Evolutionary conservation across 257 asterid species (phyloP).

Genomic region (Oldenlandia corymbosa): DNA sequence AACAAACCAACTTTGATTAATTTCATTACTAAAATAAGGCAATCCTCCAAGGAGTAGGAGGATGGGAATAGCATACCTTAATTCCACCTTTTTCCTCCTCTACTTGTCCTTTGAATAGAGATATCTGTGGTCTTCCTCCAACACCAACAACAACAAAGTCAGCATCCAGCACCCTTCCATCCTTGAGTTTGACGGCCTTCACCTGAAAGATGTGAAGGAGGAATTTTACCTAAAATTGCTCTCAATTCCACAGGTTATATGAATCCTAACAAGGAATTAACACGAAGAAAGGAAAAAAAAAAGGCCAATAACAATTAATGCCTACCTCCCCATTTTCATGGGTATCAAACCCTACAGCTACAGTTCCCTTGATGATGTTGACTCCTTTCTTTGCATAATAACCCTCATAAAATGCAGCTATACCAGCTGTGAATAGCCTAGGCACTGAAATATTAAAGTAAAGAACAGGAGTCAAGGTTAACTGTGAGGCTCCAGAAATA

Average conservation of each 20-base stretch:
- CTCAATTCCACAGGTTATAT: constrained; percentile 8
- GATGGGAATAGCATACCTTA: constrained; percentile 51
- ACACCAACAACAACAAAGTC: constrained; percentile 96
- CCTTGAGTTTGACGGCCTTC: constrained; percentile 78
- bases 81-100: constrained; percentile 92
- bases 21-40: no score
- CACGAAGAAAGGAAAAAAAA: not conserved
- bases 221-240: not conserved
- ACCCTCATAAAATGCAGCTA: constrained; percentile 91
- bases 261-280: not conserved
- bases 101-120: constrained; percentile 78
- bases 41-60: constrained; percentile 1
- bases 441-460: constrained; percentile 64
- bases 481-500: not conserved
- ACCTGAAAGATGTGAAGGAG: constrained; percentile 44
- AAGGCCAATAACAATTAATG: constrained; percentile 5
- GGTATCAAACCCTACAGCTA: constrained; percentile 79
- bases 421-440: constrained; percentile 76
- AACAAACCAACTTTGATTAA: no score
- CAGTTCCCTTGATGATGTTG: constrained; percentile 86
- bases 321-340: constrained; percentile 69
- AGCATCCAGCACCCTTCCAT: constrained; percentile 85
- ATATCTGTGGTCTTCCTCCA: constrained; percentile 72
- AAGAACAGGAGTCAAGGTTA: constrained; percentile 10
- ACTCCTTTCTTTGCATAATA: constrained; percentile 80